A percentile compares a stretch with the other conserved stretches of the same genome.
Conservation (phyloP, 805 yeast genomes). For the Pichia sporocuriosa region DNA sequence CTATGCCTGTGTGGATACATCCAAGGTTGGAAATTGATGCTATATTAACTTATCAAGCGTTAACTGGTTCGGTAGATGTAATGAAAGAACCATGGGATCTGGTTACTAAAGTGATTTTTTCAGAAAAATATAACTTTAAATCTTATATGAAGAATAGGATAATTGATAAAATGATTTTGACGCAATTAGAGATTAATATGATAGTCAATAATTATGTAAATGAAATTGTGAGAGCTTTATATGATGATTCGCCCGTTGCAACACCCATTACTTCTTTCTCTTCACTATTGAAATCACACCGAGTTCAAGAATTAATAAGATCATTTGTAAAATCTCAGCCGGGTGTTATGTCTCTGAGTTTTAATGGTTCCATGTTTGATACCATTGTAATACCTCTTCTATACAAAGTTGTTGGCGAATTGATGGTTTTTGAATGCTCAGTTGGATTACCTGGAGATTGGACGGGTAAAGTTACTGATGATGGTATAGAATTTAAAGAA, state of each 20-base stretch:
- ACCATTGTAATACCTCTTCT: conserved; percentile 20
- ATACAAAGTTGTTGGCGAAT: conserved; percentile 24
- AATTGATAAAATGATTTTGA: conserved; percentile 18
- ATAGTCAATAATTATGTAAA: conserved; percentile 10
- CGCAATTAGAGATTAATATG: not conserved
- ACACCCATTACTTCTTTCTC: conserved; percentile 15
- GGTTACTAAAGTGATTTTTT: conserved; percentile 24
- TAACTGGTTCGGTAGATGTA: conserved; percentile 21
- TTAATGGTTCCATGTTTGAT: conserved; percentile 21
- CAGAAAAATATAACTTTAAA: conserved; percentile 19
- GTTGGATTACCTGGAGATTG: conserved; percentile 10
- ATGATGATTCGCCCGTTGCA: conserved; percentile 6
- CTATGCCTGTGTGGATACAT: conserved; percentile 30
- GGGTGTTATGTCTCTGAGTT: conserved; percentile 18
- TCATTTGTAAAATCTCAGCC: conserved; percentile 21
- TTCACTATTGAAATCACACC: conserved; percentile 15
- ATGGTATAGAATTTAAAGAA: conserved; percentile 13
- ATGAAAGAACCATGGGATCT: conserved; percentile 17
- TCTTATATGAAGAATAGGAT: conserved; percentile 16
- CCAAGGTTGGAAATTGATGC: conserved; percentile 28
- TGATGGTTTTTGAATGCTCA: conserved; percentile 14
- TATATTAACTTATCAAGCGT: conserved; percentile 23
- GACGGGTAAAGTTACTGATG: conserved; percentile 4
- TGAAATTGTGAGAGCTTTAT: conserved; percentile 17
- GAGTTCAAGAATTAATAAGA: conserved; percentile 20